Percentiles rank a stretch among this genome's conserved stretches.
phyloP scores from a whole-genome alignment of 345 rosid species.

The Stellera chamaejasme region DNA sequence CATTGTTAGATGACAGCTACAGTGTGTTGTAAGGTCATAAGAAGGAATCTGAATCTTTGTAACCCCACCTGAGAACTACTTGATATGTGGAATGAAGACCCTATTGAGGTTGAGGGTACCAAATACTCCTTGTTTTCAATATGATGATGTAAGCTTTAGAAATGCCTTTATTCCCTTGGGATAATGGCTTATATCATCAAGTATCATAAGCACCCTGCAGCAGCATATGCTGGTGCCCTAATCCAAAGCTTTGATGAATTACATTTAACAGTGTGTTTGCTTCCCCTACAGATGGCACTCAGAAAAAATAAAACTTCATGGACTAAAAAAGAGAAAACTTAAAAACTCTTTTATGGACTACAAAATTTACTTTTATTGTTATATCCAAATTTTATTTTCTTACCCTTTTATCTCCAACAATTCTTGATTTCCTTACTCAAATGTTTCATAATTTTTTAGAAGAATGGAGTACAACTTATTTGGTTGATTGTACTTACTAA shows the following conservation, averaged over 20 bases:
- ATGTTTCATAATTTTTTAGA: no score
- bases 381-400: no score
- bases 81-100: conserved; percentile 11
- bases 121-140: conserved; percentile 12
- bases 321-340: no score
- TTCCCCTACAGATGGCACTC: no score
- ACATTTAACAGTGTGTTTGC: no score
- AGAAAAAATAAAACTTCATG: no score
- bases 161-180: conserved; percentile 9
- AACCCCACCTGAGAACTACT: neutral
- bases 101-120: neutral
- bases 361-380: no score
- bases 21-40: neutral
- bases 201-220: neutral
- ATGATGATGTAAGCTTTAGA: conserved; percentile 9
- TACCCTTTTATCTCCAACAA: no score
- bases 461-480: no score
- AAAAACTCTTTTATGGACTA: no score
- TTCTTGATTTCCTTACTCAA: no score
- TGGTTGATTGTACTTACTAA: no score
- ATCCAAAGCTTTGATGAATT: conserved; percentile 15
- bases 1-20: neutral
- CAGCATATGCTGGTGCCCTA: neutral
- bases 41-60: conserved; percentile 13
- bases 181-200: conserved; percentile 9